Evolutionary conservation across 129 eudicot species (phyloP).

Genomic region (Saposhnikovia divaricata): DNA sequence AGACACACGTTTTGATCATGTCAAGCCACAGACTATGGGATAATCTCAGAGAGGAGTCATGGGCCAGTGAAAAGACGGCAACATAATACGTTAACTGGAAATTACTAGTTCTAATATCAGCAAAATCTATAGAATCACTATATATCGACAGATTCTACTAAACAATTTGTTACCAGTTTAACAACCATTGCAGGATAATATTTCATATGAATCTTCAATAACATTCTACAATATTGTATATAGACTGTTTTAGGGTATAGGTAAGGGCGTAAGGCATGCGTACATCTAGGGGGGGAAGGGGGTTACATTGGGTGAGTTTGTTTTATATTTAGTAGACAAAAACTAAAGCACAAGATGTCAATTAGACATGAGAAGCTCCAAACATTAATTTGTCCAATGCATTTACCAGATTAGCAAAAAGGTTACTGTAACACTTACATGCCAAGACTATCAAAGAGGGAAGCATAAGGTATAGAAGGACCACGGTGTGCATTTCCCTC

Average conservation of each 20-base stretch:
- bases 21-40: not conserved
- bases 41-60: not conserved
- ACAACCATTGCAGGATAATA: not conserved
- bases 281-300: not conserved
- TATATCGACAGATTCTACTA: not conserved
- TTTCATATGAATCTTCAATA: not conserved
- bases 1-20: not conserved
- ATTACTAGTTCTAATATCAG: not conserved
- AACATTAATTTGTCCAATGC: not conserved
- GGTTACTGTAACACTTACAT: constrained; percentile 42
- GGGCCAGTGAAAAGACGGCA: not conserved
- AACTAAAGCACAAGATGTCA: not conserved
- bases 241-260: not conserved
- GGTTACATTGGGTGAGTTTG: not conserved
- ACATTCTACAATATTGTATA: not conserved
- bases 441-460: constrained; percentile 90
- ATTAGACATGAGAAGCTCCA: not conserved
- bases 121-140: not conserved
- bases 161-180: not conserved
- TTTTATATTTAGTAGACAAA: not conserved
- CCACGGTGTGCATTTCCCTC: constrained; percentile 79
- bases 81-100: not conserved
- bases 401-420: constrained; percentile 1
- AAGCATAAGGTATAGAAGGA: constrained; percentile 72
- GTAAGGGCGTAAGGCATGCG: not conserved